These are phyloP conservation scores for Wickerhamomyces sp. DNA, from an alignment of 1,139 yeast species.

Conservation along the genomic window DNA sequence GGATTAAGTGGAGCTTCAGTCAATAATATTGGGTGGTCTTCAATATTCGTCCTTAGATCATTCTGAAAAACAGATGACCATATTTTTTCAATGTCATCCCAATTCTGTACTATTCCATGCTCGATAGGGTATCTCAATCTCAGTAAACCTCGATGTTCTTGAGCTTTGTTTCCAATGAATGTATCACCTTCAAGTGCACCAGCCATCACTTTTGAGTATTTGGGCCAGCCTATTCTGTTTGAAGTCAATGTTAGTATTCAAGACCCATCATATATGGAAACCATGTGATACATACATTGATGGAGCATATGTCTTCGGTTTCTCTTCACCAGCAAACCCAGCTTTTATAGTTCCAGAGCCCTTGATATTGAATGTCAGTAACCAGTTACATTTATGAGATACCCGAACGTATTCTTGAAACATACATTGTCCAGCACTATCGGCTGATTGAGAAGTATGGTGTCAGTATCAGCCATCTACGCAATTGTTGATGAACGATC, in stretches of 20 bases:
- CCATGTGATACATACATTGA: conserved; percentile 29
- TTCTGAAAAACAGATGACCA: conserved; percentile 64
- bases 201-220: conserved; percentile 81
- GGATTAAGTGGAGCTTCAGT: conserved; percentile 93
- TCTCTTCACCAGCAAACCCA: conserved; percentile 91
- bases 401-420: conserved; percentile 3
- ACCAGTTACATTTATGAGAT: no score
- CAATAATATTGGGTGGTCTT: conserved; percentile 82
- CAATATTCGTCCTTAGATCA: conserved; percentile 58
- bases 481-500: background rate
- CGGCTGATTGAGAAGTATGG: conserved; percentile 58
- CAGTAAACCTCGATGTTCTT: conserved; percentile 68
- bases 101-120: conserved; percentile 77
- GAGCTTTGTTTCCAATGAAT: conserved; percentile 74
- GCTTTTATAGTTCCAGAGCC: conserved; percentile 89
- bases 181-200: conserved; percentile 61
- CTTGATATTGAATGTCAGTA: conserved; percentile 18
- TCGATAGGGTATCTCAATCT: conserved; percentile 66
- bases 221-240: conserved; percentile 71
- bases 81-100: conserved; percentile 80
- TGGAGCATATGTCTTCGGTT: conserved; percentile 56
- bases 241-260: background rate
- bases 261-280: no score
- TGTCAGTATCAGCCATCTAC: conserved; percentile 12
- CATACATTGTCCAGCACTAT: conserved; percentile 73